phyloP scores from a whole-genome alignment of 1,284 basidiomycete genomes.

The Athelia sp. region DNA sequence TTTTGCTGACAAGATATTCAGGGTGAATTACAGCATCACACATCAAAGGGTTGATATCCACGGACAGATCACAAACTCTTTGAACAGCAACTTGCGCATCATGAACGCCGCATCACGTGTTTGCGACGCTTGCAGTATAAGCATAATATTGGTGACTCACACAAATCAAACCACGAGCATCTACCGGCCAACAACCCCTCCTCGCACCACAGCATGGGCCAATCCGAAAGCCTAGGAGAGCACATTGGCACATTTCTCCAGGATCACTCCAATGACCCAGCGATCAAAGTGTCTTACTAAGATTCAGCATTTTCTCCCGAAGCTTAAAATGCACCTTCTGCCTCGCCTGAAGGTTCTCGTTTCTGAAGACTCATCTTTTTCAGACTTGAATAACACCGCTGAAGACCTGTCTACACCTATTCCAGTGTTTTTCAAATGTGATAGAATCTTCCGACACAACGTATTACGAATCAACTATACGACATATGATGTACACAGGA shows the following conservation, averaged over 20 bases:
- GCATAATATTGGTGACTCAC: not conserved
- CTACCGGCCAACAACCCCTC: not conserved
- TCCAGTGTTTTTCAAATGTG: constrained; percentile 19
- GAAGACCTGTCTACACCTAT: constrained; percentile 2
- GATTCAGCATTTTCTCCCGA: constrained; percentile 7
- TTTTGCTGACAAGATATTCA: constrained; percentile 6
- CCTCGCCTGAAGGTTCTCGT: not conserved
- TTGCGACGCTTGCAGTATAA: constrained; percentile 2
- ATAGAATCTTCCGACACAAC: constrained; percentile 25
- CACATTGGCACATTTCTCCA: not conserved
- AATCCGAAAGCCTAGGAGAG: not conserved
- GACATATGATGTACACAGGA: constrained; percentile 34
- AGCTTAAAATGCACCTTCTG: constrained; percentile 6
- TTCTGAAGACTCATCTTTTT: not conserved
- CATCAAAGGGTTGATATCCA: constrained; percentile 22
- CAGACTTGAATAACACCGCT: constrained; percentile 7
- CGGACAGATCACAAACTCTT: constrained; percentile 22
- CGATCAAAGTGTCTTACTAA: not conserved
- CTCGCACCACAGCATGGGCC: not conserved
- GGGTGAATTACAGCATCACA: constrained; percentile 28
- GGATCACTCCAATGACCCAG: constrained; percentile 7
- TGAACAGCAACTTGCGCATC: constrained; percentile 17
- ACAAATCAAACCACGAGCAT: constrained; percentile 2
- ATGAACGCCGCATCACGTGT: constrained; percentile 5
- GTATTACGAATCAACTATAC: constrained; percentile 36